Percentiles rank a stretch among this genome's conserved stretches.
Conservation (phyloP, 1,284 basidiomycete species). For the Puccinia triticina region DNA sequence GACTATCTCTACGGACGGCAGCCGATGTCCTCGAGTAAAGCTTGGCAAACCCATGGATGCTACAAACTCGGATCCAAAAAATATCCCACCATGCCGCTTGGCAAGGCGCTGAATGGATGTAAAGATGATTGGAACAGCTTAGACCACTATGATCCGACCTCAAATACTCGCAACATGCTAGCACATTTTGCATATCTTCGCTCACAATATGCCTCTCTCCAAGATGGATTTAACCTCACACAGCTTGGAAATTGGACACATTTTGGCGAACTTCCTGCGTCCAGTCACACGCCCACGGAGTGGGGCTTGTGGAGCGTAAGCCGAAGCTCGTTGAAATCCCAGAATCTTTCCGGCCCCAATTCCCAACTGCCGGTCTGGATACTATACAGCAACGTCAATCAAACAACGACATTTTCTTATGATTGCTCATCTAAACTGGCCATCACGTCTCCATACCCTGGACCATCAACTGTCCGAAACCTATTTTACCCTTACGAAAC, state of each 20-base stretch:
- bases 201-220: constrained; percentile 70
- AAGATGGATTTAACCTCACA: constrained; percentile 79
- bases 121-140: constrained; percentile 82
- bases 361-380: constrained; percentile 59
- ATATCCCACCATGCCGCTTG: constrained; percentile 84
- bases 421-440: constrained; percentile 60
- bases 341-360: constrained; percentile 66
- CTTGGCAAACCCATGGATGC: constrained; percentile 89
- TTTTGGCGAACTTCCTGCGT: constrained; percentile 74
- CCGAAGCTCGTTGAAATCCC: constrained; percentile 33
- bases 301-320: constrained; percentile 82
- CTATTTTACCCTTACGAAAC: constrained; percentile 79
- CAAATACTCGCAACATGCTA: constrained; percentile 72
- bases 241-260: constrained; percentile 81
- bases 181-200: constrained; percentile 74
- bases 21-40: constrained; percentile 79
- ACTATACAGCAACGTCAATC: constrained; percentile 49
- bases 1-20: constrained; percentile 70
- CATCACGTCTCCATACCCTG: constrained; percentile 70
- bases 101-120: constrained; percentile 76
- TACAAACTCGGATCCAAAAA: constrained; percentile 83
- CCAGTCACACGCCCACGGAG: constrained; percentile 76
- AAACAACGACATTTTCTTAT: constrained; percentile 29
- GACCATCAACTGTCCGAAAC: constrained; percentile 70
- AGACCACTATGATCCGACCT: constrained; percentile 88